phyloP scores from a whole-genome alignment of 352 stramenopile genomes.

The Pelagophyceae sp. region DNA sequence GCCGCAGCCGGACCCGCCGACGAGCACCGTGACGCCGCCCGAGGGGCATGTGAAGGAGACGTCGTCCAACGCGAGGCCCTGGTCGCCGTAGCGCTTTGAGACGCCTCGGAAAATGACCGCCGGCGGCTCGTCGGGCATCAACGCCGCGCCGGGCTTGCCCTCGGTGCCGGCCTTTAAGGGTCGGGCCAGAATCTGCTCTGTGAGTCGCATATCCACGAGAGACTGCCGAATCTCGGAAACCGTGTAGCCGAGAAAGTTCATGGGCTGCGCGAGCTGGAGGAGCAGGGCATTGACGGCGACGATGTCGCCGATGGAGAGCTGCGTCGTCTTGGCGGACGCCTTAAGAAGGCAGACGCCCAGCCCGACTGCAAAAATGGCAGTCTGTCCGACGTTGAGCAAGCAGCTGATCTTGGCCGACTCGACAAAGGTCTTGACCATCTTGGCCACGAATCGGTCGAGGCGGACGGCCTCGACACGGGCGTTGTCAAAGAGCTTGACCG shows the following conservation, averaged over 20 bases:
- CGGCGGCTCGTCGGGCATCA: neutral
- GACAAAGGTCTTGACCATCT: slow-evolving; percentile 4
- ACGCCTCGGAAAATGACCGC: neutral
- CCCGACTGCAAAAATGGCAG: slow-evolving; percentile 60
- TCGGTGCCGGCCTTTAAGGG: neutral
- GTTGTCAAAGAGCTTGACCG: slow-evolving; percentile 68
- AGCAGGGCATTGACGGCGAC: slow-evolving; percentile 66
- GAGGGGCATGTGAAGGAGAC: neutral
- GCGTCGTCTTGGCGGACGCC: slow-evolving; percentile 16
- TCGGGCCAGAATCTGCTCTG: neutral
- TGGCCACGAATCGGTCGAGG: slow-evolving; percentile 50
- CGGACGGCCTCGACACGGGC: slow-evolving; percentile 53
- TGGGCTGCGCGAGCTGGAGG: slow-evolving; percentile 64
- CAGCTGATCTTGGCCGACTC: slow-evolving; percentile 37
- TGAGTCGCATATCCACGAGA: slow-evolving; percentile 1
- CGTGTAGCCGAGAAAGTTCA: slow-evolving; percentile 64
- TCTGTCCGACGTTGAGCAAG: slow-evolving; percentile 58
- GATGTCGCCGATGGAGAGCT: slow-evolving; percentile 60
- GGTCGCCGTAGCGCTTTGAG: neutral
- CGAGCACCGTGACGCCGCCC: neutral
- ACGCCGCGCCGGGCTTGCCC: neutral
- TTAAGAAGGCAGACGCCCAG: slow-evolving; percentile 67
- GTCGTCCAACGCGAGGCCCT: neutral
- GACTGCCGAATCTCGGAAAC: neutral
- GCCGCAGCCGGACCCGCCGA: neutral